phyloP scores from a whole-genome alignment of 208 protist species.

The Plasmodiophora brassicae region DNA sequence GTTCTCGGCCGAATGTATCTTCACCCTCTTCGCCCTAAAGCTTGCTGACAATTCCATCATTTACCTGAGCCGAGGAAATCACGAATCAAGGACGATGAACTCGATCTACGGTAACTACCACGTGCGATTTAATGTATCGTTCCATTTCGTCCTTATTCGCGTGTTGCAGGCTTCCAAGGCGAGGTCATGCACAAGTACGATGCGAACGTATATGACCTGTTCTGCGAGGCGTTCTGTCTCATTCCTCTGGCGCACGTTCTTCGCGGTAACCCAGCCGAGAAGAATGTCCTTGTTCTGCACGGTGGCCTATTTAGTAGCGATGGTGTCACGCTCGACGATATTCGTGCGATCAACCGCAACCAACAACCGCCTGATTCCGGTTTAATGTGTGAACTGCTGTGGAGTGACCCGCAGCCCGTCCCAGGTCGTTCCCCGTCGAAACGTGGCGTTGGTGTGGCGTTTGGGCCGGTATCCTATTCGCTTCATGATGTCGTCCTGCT shows the following conservation, averaged over 20 bases:
- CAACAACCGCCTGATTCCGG: constrained; percentile 82
- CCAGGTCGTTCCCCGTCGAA: constrained; percentile 27
- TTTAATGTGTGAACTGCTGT: constrained; percentile 87
- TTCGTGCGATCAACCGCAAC: constrained; percentile 87
- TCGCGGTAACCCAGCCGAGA: neutral
- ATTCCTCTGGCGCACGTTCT: neutral
- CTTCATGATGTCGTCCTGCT: too few relatives aligned
- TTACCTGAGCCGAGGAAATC: constrained; percentile 16
- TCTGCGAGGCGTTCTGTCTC: constrained; percentile 38
- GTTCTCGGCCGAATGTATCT: constrained; percentile 2
- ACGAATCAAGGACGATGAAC: constrained; percentile 42
- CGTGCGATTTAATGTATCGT: neutral
- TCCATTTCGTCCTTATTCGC: neutral
- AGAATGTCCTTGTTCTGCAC: constrained; percentile 82
- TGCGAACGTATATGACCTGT: constrained; percentile 21
- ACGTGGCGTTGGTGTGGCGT: constrained; percentile 28
- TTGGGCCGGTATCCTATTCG: too few relatives aligned
- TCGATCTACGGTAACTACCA: constrained; percentile 32
- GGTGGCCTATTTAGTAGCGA: constrained; percentile 89
- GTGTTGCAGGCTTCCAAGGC: constrained; percentile 8
- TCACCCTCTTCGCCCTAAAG: neutral
- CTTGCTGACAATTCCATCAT: neutral
- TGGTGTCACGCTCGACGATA: constrained; percentile 86
- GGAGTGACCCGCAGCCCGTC: constrained; percentile 80
- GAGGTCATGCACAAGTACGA: constrained; percentile 39